These are phyloP conservation scores for Coemansia sp. DNA, from an alignment of 192 early-diverging fungal genomes.

Conservation along the genomic window DNA sequence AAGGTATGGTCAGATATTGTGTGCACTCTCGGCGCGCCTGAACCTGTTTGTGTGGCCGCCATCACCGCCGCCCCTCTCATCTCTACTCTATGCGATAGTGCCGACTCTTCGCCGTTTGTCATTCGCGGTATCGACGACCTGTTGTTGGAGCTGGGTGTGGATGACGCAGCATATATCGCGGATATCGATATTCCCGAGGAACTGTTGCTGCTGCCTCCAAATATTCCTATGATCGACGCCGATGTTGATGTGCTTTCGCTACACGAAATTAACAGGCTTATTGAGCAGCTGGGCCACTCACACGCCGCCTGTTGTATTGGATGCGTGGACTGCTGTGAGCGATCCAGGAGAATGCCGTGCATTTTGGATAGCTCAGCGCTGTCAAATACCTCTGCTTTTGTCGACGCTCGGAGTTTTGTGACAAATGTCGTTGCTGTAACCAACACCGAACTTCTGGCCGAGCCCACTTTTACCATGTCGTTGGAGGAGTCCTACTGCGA, in stretches of 20 bases:
- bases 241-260: slow-evolving; percentile 31
- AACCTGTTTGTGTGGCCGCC: not conserved
- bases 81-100: not conserved
- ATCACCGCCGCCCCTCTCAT: not conserved
- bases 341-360: not conserved
- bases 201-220: not conserved
- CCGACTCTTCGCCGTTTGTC: slow-evolving; percentile 15
- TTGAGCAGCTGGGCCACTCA: slow-evolving; percentile 28
- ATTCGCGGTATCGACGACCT: slow-evolving; percentile 41
- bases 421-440: not conserved
- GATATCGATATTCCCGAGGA: slow-evolving; percentile 1
- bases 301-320: not conserved
- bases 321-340: not conserved
- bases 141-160: slow-evolving; percentile 24
- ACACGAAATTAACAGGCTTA: slow-evolving; percentile 35
- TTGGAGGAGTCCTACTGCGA: not conserved
- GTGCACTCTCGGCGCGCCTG: not conserved
- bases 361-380: not conserved
- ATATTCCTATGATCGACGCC: not conserved
- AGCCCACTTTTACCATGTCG: not conserved
- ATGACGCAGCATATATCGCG: slow-evolving; percentile 8
- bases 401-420: not conserved
- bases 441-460: not conserved
- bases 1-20: not conserved
- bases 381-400: not conserved